Evolutionary conservation across 2,329 filamentous ascomycete genomes (phyloP).

Genomic region (Alternaria sp.): DNA sequence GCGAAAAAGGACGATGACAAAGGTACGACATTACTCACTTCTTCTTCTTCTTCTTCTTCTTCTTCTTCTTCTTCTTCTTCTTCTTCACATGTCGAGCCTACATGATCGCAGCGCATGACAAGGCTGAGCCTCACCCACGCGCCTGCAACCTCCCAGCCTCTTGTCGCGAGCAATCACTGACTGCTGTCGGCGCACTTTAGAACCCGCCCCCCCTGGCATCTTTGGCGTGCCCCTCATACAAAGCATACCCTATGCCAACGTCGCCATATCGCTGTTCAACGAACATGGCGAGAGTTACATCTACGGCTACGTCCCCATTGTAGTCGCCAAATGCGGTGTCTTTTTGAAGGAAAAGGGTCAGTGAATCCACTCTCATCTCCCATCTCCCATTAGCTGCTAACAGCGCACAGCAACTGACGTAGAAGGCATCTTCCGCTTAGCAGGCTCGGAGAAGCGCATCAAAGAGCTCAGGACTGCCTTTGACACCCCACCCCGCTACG

Average conservation of each 20-base stretch:
- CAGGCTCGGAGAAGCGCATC: slow-evolving; percentile 96
- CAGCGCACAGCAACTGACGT: slow-evolving; percentile 78
- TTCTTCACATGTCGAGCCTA: not conserved
- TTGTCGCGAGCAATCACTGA: slow-evolving; percentile 36
- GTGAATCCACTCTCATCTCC: slow-evolving; percentile 2
- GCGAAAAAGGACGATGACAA: slow-evolving; percentile 69
- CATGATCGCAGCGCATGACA: slow-evolving; percentile 5
- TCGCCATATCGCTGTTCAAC: slow-evolving; percentile 94
- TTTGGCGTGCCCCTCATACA: slow-evolving; percentile 93
- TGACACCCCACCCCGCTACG: slow-evolving; percentile 86
- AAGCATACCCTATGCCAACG: slow-evolving; percentile 97
- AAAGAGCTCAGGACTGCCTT: slow-evolving; percentile 94
- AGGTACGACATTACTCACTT: slow-evolving; percentile 55
- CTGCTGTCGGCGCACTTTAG: slow-evolving; percentile 32
- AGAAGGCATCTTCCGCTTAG: slow-evolving; percentile 95
- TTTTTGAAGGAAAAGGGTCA: slow-evolving; percentile 97
- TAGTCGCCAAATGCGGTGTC: slow-evolving; percentile 97
- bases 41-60: slow-evolving; percentile 5
- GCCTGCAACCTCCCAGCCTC: slow-evolving; percentile 27
- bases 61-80: too few relatives aligned
- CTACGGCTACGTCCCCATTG: slow-evolving; percentile 97
- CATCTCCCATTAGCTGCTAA: slow-evolving; percentile 31
- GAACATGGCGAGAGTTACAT: slow-evolving; percentile 94
- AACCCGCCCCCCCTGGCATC: slow-evolving; percentile 72
- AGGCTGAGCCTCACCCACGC: slow-evolving; percentile 27